phyloP scores from a whole-genome alignment of 495 filamentous ascomycete species.

The Friedmanniomyces simplex region DNA sequence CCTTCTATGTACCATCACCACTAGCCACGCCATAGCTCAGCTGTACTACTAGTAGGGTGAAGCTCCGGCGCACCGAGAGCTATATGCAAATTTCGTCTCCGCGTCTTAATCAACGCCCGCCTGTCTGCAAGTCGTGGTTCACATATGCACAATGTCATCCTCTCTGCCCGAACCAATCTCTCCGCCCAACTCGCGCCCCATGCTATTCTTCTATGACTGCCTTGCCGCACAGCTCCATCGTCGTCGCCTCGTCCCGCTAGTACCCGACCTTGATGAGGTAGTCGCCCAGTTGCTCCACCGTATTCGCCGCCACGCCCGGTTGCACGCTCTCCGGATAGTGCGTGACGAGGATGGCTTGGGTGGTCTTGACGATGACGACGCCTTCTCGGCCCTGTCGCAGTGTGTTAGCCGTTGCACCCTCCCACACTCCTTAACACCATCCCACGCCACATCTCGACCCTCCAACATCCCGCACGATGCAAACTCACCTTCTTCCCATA shows the following conservation, averaged over 20 bases:
- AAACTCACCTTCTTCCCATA: slow-evolving; percentile 72
- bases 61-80: not conserved
- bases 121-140: slow-evolving; percentile 4
- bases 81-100: slow-evolving; percentile 7
- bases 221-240: no score
- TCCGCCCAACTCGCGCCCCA: not conserved
- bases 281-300: slow-evolving; percentile 60
- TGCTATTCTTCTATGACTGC: not conserved
- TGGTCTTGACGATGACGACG: slow-evolving; percentile 68
- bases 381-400: slow-evolving; percentile 64
- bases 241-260: slow-evolving; percentile 32
- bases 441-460: not conserved
- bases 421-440: not conserved
- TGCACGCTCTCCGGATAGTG: slow-evolving; percentile 65
- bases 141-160: slow-evolving; percentile 11
- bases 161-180: not conserved
- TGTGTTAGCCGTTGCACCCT: not conserved
- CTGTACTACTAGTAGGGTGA: not conserved
- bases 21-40: not conserved
- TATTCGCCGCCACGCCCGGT: slow-evolving; percentile 53
- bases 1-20: not conserved
- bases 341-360: slow-evolving; percentile 71
- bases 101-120: not conserved
- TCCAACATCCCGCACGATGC: not conserved
- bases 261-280: slow-evolving; percentile 63